Evolutionary conservation across 768 basidiomycete species (phyloP).

Genomic region (Pleurotus tuber-regium): DNA sequence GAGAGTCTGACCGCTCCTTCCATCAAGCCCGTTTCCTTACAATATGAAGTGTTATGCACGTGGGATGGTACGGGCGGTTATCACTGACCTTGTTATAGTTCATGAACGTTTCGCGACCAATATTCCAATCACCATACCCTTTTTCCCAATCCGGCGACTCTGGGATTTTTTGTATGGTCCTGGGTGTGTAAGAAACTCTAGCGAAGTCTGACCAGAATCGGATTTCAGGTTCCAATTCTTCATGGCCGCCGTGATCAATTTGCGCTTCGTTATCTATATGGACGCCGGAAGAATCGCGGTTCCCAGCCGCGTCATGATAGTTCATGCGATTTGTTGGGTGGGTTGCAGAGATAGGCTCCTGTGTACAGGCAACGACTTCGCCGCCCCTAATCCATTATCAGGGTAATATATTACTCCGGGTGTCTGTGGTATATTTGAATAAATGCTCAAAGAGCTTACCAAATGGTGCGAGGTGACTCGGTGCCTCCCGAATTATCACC

Average conservation of each 20-base stretch:
- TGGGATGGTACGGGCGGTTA: not conserved
- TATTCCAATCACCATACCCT: constrained; percentile 53
- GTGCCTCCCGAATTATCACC: not conserved
- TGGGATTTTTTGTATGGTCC: constrained; percentile 62
- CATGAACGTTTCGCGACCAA: constrained; percentile 48
- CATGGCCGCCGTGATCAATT: constrained; percentile 11
- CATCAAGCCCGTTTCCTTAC: constrained; percentile 62
- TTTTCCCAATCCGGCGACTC: constrained; percentile 56
- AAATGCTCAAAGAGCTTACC: not conserved
- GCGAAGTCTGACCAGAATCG: constrained; percentile 72
- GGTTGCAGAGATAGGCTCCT: constrained; percentile 40
- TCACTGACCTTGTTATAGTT: constrained; percentile 52
- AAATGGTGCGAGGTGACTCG: not conserved
- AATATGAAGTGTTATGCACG: not conserved
- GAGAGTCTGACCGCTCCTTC: constrained; percentile 65
- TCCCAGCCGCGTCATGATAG: not conserved
- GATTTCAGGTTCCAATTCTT: constrained; percentile 27
- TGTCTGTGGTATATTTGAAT: not conserved
- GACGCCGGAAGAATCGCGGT: constrained; percentile 4
- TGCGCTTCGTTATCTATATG: constrained; percentile 7
- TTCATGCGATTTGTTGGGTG: not conserved
- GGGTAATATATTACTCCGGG: not conserved
- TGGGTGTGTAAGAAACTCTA: constrained; percentile 61
- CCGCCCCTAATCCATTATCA: constrained; percentile 41
- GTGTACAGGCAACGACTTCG: constrained; percentile 45